Evolutionary conservation across 345 rosid species (phyloP).

Genomic region (Acer negundo): DNA sequence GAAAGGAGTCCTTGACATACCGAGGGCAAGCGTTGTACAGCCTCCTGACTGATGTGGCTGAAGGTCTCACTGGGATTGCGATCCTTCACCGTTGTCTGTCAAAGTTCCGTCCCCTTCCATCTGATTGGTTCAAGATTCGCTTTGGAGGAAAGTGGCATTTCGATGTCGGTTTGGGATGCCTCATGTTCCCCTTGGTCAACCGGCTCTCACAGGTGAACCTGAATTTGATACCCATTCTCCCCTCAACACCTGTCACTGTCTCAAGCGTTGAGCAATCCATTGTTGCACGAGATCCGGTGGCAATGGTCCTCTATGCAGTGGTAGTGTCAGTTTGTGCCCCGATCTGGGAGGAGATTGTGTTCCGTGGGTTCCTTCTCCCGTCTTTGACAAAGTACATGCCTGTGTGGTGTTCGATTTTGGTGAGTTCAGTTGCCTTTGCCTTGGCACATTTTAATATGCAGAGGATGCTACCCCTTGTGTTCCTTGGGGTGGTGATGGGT

Average conservation of each 20-base stretch:
- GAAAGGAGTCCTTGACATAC: constrained; percentile 49
- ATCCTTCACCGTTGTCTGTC: constrained; percentile 47
- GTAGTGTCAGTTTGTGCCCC: constrained; percentile 58
- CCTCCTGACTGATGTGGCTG: constrained; percentile 53
- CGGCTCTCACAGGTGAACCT: constrained; percentile 51
- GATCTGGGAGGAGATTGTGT: constrained; percentile 58
- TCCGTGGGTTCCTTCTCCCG: constrained; percentile 55
- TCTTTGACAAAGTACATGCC: constrained; percentile 58
- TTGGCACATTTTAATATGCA: constrained; percentile 54
- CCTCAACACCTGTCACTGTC: constrained; percentile 44
- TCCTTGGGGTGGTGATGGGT: constrained; percentile 53
- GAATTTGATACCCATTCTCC: constrained; percentile 47
- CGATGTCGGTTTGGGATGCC: constrained; percentile 53
- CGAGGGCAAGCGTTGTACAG: constrained; percentile 55
- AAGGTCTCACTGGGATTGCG: constrained; percentile 51
- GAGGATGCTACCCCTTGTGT: constrained; percentile 54
- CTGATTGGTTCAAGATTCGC: constrained; percentile 47
- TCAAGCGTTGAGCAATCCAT: constrained; percentile 57
- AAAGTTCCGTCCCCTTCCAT: constrained; percentile 46
- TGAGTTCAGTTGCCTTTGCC: constrained; percentile 51
- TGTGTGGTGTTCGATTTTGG: constrained; percentile 48
- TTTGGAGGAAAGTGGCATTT: constrained; percentile 50
- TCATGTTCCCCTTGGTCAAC: constrained; percentile 53
- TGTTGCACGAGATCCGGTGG: constrained; percentile 49
- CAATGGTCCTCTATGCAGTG: constrained; percentile 53